Percentiles rank a stretch among this genome's conserved stretches.
phyloP scores from a whole-genome alignment of 176 grass and related monocot species.

The Rhynchospora pubera region DNA sequence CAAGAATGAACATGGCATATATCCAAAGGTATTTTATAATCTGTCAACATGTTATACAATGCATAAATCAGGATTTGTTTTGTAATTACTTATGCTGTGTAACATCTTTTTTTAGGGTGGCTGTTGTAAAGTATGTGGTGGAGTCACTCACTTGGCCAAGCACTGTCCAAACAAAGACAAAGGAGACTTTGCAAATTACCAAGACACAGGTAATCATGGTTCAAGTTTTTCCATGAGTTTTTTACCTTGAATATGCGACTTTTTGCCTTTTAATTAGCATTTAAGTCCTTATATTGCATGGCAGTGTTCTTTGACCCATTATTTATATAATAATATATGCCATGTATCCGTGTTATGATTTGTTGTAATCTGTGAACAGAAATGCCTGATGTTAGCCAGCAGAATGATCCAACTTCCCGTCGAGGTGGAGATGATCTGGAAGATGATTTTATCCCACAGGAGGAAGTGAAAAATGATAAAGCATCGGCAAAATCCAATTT shows the following conservation, averaged over 20 bases:
- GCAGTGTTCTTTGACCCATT: background rate
- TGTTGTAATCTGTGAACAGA: slow-evolving; percentile 31
- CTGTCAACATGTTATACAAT: background rate
- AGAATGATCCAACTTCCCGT: slow-evolving; percentile 12
- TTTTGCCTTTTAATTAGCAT: background rate
- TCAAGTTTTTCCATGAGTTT: background rate
- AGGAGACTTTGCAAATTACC: slow-evolving; percentile 26
- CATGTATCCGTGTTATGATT: slow-evolving; percentile 5
- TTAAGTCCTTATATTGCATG: background rate
- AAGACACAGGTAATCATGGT: slow-evolving; percentile 13
- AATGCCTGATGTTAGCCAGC: slow-evolving; percentile 11
- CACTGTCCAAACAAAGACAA: slow-evolving; percentile 66
- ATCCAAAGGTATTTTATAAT: slow-evolving; percentile 70
- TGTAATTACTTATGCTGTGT: background rate
- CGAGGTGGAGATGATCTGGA: slow-evolving; percentile 84
- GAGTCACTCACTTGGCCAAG: slow-evolving; percentile 84
- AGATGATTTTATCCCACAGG: slow-evolving; percentile 76
- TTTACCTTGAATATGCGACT: slow-evolving; percentile 13
- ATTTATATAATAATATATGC: background rate
- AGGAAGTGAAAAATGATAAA: slow-evolving; percentile 36
- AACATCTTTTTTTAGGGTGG: slow-evolving; percentile 54
- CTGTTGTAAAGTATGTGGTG: slow-evolving; percentile 89
- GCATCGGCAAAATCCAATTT: slow-evolving; percentile 23
- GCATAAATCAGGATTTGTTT: background rate
- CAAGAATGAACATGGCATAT: slow-evolving; percentile 75